phyloP scores from a whole-genome alignment of 805 yeast genomes.

The Candida loeiensis region DNA sequence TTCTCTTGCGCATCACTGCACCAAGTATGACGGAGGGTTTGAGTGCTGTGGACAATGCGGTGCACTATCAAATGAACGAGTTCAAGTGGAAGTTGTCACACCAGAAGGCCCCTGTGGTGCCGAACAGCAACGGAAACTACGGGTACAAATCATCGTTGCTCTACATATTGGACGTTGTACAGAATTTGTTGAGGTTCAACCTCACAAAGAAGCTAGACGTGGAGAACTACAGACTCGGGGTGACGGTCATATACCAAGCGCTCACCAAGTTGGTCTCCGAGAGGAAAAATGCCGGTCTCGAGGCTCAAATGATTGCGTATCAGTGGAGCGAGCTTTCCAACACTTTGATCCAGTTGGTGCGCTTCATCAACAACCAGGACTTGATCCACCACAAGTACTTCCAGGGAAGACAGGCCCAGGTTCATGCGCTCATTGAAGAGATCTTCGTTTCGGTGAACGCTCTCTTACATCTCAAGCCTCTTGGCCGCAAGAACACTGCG shows the following conservation, averaged over 20 bases:
- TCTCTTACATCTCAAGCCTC: constrained; percentile 19
- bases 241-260: constrained; percentile 25
- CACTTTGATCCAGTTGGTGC: constrained; percentile 28
- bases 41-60: constrained; percentile 8
- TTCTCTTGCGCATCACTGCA: constrained; percentile 25
- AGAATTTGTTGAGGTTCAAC: constrained; percentile 34
- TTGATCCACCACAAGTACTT: constrained; percentile 16
- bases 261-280: constrained; percentile 13
- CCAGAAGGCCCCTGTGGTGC: constrained; percentile 34
- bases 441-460: constrained; percentile 18
- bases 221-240: constrained; percentile 26
- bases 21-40: constrained; percentile 6
- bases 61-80: constrained; percentile 27
- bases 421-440: constrained; percentile 24
- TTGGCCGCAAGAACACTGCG: background rate
- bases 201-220: constrained; percentile 34
- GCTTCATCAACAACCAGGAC: constrained; percentile 24
- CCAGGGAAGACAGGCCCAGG: constrained; percentile 10
- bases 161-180: constrained; percentile 31
- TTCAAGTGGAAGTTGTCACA: constrained; percentile 42
- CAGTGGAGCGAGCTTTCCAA: constrained; percentile 33
- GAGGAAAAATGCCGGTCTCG: constrained; percentile 16
- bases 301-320: constrained; percentile 18
- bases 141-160: constrained; percentile 29
- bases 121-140: constrained; percentile 19